Base-by-base conservation (phyloP, 2,329 filamentous ascomycete species). In the Colletotrichum lini region DNA sequence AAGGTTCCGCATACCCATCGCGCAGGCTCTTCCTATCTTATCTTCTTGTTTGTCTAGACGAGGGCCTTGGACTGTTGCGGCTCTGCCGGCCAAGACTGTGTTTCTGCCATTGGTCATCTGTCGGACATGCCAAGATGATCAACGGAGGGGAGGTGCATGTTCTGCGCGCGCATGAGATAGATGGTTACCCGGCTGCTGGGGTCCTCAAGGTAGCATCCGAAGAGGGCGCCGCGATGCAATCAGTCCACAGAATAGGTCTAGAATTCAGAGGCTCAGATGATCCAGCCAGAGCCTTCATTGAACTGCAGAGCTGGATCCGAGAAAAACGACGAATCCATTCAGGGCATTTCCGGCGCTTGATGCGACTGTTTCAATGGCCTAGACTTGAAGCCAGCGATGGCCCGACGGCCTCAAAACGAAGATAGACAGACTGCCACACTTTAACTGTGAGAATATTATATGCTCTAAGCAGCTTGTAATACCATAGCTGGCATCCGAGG, bases 361-460 rank as follows among this genome's bases (percentile, higher is more conserved):
- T 4, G n/a, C 5, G 16, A 13, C 1, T 15, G 13, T 2, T 2
- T n/a, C 12, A 7, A 10, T 6, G 18, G 4, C 18, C n/a, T 13
- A 6, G 2, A 3, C n/a, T 2, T n/a, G 10, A 5, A 4, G 30
- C 30, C 30, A 30, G 30, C 9, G 30, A 30, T 30, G 30, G 30
- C 7, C 9, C 30, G 30, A 35, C 30, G 8, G 8, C 2, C 9
- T 10, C 8, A 2, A 35, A 35, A 2, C n/a, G n/a, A n/a, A n/a
- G n/a, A 8, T 10, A 9, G 9, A 35, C 30, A 35, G 30, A 35
- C 30, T 9, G 2, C 30, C 2, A 35, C 30, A 2, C 2, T 35
- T 38, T 4, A 4, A 5, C 6, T 6, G 8, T n/a, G 5, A 10
- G 2, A n/a, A 0, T 12, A 26, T 15, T 3, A 0, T 2, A 7